These are phyloP conservation scores for Huntiella moniliformis DNA, from an alignment of 2,329 filamentous ascomycete species.

Conservation along the genomic window DNA sequence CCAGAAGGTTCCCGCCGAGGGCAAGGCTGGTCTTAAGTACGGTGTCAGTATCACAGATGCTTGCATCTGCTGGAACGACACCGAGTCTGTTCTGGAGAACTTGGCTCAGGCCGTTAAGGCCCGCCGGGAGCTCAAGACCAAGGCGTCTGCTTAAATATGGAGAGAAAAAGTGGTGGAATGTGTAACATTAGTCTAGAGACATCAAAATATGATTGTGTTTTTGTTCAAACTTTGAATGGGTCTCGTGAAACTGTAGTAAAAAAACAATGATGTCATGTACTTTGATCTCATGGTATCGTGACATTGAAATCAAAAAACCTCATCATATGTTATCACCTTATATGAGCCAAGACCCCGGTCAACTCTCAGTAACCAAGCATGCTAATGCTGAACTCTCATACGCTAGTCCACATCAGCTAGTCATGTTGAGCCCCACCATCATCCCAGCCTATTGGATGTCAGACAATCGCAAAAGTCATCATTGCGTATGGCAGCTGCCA, in stretches of 20 bases:
- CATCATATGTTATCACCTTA: neutral
- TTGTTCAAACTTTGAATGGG: neutral
- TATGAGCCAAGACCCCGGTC: too few relatives aligned
- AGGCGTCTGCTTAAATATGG: constrained; percentile 3
- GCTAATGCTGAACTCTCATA: neutral
- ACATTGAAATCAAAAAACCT: neutral
- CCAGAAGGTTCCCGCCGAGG: constrained; percentile 82
- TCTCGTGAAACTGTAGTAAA: neutral
- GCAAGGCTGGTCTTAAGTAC: constrained; percentile 69
- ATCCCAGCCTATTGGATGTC: constrained; percentile 10
- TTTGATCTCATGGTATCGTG: neutral
- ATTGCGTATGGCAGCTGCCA: neutral
- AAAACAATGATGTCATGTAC: neutral
- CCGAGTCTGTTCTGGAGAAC: constrained; percentile 54
- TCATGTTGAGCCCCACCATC: neutral
- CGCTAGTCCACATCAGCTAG: neutral
- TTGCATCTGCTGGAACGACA: constrained; percentile 89
- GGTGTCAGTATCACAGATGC: constrained; percentile 95
- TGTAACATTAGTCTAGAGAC: constrained; percentile 8
- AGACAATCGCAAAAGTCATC: constrained; percentile 11
- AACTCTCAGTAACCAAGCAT: neutral
- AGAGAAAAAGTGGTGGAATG: neutral
- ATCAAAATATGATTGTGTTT: constrained; percentile 6
- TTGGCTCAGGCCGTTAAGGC: constrained; percentile 66
- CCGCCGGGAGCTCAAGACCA: constrained; percentile 32